Percentiles rank a stretch among this genome's conserved stretches.
phyloP scores from a whole-genome alignment of 345 rosid genomes.

The Syzygium aqueum region DNA sequence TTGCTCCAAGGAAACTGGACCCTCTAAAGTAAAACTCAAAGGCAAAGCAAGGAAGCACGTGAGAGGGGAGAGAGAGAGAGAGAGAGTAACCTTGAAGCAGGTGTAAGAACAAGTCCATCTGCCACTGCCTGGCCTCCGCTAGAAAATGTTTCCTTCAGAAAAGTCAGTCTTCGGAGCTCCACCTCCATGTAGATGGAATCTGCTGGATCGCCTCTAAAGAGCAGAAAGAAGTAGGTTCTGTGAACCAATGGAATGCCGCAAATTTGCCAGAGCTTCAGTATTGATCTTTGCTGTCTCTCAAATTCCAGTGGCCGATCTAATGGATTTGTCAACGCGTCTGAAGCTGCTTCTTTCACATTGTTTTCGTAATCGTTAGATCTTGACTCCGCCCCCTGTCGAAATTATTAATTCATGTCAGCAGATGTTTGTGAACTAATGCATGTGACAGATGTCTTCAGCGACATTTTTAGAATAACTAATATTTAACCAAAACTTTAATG shows the following conservation, averaged over 20 bases:
- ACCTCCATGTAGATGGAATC: slow-evolving; percentile 94
- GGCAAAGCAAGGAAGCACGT: too few species aligned
- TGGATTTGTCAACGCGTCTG: slow-evolving; percentile 31
- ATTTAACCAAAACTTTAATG: background rate
- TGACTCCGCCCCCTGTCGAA: slow-evolving; percentile 17
- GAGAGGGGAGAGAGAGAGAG: background rate
- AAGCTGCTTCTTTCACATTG: slow-evolving; percentile 43
- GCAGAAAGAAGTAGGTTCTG: slow-evolving; percentile 91
- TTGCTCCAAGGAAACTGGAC: background rate
- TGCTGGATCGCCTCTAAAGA: slow-evolving; percentile 80
- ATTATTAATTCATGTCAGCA: background rate
- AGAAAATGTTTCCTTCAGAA: slow-evolving; percentile 73
- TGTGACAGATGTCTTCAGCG: background rate
- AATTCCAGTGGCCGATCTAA: slow-evolving; percentile 58
- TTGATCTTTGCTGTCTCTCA: slow-evolving; percentile 49
- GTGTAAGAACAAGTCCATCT: slow-evolving; percentile 48
- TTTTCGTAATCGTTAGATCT: slow-evolving; percentile 18
- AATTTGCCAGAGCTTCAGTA: slow-evolving; percentile 78
- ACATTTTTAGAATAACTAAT: background rate
- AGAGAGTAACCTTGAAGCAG: slow-evolving; percentile 58
- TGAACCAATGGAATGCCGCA: slow-evolving; percentile 81
- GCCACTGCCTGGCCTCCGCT: slow-evolving; percentile 44
- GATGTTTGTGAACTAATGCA: background rate
- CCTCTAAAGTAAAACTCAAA: background rate
- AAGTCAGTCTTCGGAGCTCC: slow-evolving; percentile 79